Evolutionary conservation across 495 filamentous ascomycete species (phyloP), one percentile per base, ranked within the genome.

Genomic region (Penicillium antarcticum): DNA sequence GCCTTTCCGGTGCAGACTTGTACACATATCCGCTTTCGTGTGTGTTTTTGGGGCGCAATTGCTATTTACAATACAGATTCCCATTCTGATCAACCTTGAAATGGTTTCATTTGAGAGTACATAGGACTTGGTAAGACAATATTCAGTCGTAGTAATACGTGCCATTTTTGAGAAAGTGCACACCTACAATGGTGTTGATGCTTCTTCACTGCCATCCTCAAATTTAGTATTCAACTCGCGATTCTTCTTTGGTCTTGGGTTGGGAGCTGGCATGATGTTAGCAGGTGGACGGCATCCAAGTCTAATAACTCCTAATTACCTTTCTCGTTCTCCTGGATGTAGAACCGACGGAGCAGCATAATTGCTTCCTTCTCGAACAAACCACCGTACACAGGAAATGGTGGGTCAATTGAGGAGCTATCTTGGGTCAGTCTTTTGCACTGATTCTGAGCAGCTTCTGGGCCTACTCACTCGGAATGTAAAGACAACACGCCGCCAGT

Each of bases 281-380:
- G 46, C 29, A 48, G 45, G 29, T 51, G 12, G 18, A 2, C 34
- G 24, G n/a, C 8, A 37, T 45, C 5, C 9, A 12, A 35, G 13
- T 13, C 5, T 11, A 45, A 7, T 31, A 16, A 29, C 21, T 35
- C 62, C 50, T 70, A 87, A 87, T 88, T 70, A 88, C 88, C 88
- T 76, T 90, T 85, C 41, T 85, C 87, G 68, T 98, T 98, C 66
- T 97, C 90, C 72, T 97, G 95, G 13, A 97, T 86, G 65, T 98
- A 98, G 66, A 98, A 98, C 48, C 89, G 84, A 48, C 95, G 79
- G 52, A 97, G 75, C 52, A 97, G 62, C 70, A 92, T 91, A 55
- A 98, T 91, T 0, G 92, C 91, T 59, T 96, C 90, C 55, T 94
- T 85, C 13, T 86, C 80, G 57, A 88, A 88, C 62, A 95, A 80